A percentile compares a stretch with the other conserved stretches of the same genome.
phyloP scores from a whole-genome alignment of 345 rosid species.

The Salix arbutifolia region DNA sequence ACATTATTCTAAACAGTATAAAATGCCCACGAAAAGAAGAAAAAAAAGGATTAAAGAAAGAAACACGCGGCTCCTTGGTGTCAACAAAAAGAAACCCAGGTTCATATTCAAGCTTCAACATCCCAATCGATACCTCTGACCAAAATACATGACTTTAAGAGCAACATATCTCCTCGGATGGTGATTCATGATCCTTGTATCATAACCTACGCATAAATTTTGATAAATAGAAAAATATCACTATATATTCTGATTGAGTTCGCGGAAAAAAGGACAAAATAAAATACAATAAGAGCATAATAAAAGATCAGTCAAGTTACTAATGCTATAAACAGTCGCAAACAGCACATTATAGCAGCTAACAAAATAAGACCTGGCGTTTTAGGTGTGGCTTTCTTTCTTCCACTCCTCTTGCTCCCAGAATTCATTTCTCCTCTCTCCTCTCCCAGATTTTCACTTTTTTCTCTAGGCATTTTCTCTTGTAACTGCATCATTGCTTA shows the following conservation, averaged over 20 bases:
- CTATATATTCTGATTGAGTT: background rate
- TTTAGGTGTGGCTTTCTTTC: slow-evolving; percentile 31
- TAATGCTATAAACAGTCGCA: too few relatives aligned
- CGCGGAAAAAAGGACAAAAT: background rate
- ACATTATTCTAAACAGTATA: background rate
- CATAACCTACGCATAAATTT: slow-evolving; percentile 11
- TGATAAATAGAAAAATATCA: background rate
- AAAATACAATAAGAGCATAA: too few relatives aligned
- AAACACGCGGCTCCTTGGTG: background rate
- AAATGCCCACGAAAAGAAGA: background rate
- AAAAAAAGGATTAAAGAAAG: background rate
- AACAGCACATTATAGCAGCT: background rate
- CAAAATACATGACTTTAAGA: slow-evolving; percentile 83
- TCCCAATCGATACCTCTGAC: slow-evolving; percentile 55
- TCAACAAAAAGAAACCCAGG: background rate
- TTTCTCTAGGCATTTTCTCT: too few relatives aligned
- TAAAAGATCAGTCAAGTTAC: too few relatives aligned
- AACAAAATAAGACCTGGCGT: slow-evolving; percentile 20
- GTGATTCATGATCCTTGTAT: slow-evolving; percentile 25
- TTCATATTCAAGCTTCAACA: background rate
- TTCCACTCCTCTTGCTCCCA: slow-evolving; percentile 16
- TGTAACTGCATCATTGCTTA: too few relatives aligned
- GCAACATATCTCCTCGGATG: slow-evolving; percentile 65
- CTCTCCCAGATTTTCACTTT: slow-evolving; percentile 17
- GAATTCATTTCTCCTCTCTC: slow-evolving; percentile 21